These are phyloP conservation scores for Pholiota conissans DNA, from an alignment of 768 basidiomycete species.

Conservation along the genomic window DNA sequence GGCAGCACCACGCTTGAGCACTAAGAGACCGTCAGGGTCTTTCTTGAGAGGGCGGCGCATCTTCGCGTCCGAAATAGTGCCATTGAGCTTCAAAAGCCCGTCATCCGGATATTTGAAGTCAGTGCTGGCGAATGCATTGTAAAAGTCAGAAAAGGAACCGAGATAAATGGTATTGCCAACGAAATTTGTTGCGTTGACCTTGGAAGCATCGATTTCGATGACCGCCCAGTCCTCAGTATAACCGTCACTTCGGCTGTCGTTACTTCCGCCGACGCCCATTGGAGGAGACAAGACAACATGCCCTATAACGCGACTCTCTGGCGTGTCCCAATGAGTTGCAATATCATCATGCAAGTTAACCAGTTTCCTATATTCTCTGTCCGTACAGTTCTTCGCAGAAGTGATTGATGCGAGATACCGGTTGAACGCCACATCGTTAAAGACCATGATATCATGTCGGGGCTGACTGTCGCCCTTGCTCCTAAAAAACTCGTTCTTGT, in stretches of 20 bases:
- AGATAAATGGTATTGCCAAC: constrained; percentile 30
- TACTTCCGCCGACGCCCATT: too few species aligned
- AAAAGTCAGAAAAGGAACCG: constrained; percentile 8
- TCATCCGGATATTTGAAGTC: constrained; percentile 32
- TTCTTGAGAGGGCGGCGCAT: constrained; percentile 27
- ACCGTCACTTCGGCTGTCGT: constrained; percentile 10
- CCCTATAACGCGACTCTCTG: constrained; percentile 24
- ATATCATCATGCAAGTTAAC: constrained; percentile 17
- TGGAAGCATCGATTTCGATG: constrained; percentile 22
- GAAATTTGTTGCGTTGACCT: constrained; percentile 20
- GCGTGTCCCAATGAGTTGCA: constrained; percentile 17
- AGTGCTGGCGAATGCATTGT: constrained; percentile 10
- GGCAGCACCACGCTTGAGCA: constrained; percentile 32
- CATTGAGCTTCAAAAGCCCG: constrained; percentile 26
- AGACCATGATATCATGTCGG: constrained; percentile 23
- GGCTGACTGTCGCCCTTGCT: constrained; percentile 9
- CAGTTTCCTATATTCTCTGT: constrained; percentile 10
- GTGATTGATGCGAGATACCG: constrained; percentile 14
- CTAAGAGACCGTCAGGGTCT: constrained; percentile 24
- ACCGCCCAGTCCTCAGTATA: constrained; percentile 28
- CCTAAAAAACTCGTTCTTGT: constrained; percentile 21
- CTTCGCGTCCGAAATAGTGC: constrained; percentile 26
- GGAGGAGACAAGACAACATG: constrained; percentile 29
- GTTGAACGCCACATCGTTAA: constrained; percentile 22
- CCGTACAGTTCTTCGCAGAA: too few species aligned